phyloP scores from a whole-genome alignment of 495 filamentous ascomycete species.

The Penicillium coffeae region DNA sequence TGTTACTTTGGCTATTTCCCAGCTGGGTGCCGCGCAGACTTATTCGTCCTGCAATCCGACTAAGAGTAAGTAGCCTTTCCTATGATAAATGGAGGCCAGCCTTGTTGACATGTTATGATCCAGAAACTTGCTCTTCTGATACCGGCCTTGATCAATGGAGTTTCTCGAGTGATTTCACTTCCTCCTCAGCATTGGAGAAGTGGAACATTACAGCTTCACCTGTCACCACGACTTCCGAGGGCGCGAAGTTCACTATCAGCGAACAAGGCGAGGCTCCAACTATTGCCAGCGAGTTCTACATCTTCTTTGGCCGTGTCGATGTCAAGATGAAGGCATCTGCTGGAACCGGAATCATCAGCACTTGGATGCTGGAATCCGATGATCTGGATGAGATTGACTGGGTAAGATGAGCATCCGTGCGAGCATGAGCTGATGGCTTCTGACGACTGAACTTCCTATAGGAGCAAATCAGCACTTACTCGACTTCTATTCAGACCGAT shows the following conservation, averaged over 20 bases:
- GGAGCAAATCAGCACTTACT: conserved; percentile 57
- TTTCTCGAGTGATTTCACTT: conserved; percentile 63
- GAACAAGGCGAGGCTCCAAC: conserved; percentile 71
- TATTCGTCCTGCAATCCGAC: conserved; percentile 67
- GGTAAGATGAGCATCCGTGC: conserved; percentile 45
- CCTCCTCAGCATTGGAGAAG: conserved; percentile 45
- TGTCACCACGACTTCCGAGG: conserved; percentile 47
- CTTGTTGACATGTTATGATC: neutral
- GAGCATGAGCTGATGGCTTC: neutral
- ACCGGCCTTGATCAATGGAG: conserved; percentile 55
- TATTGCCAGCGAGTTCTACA: conserved; percentile 69
- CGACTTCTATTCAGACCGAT: conserved; percentile 72
- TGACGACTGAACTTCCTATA: conserved; percentile 9
- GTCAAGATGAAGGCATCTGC: conserved; percentile 68
- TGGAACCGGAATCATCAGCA: conserved; percentile 74
- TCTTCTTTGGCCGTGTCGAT: conserved; percentile 76
- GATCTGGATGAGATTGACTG: conserved; percentile 94
- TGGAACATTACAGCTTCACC: conserved; percentile 61
- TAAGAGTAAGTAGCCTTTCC: conserved; percentile 33
- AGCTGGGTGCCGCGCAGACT: conserved; percentile 62
- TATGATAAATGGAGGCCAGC: neutral
- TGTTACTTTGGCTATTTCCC: conserved; percentile 12
- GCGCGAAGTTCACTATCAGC: conserved; percentile 68
- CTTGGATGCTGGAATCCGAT: conserved; percentile 81
- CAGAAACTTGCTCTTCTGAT: conserved; percentile 56